Conservation (phyloP, 768 basidiomycete genomes). For the Boletus eberwhitei region DNA sequence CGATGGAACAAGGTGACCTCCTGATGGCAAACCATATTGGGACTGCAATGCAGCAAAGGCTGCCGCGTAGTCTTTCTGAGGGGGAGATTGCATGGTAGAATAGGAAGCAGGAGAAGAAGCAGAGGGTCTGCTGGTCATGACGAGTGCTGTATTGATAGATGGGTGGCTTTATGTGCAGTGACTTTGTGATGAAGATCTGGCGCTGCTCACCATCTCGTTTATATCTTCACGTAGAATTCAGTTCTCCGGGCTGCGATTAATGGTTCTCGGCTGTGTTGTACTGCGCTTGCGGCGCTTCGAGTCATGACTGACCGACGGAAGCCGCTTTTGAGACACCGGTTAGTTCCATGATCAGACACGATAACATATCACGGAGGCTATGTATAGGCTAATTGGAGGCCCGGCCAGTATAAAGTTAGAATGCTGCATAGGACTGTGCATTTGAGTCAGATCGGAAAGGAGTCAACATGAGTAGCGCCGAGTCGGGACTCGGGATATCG, state of each 20-base stretch:
- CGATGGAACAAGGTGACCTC: background rate
- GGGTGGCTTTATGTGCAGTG: background rate
- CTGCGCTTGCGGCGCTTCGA: background rate
- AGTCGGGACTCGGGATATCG: no score
- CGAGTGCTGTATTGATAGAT: background rate
- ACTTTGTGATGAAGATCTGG: background rate
- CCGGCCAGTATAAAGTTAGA: no score
- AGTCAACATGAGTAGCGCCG: no score
- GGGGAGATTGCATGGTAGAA: background rate
- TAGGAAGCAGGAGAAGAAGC: background rate
- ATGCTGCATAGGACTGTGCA: no score
- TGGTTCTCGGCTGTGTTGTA: background rate
- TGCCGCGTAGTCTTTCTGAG: slow-evolving; percentile 24
- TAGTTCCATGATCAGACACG: background rate
- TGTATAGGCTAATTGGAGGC: no score
- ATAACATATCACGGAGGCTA: background rate
- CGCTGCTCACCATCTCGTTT: background rate
- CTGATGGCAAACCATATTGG: slow-evolving; percentile 15
- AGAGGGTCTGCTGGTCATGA: background rate
- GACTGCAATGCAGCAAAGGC: slow-evolving; percentile 22
- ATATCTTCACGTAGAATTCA: background rate
- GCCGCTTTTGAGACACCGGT: background rate
- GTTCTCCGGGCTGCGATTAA: background rate
- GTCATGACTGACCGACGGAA: background rate
- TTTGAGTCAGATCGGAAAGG: no score